These are phyloP conservation scores for Populus deltoides DNA, from an alignment of 345 rosid species.

Conservation along the genomic window DNA sequence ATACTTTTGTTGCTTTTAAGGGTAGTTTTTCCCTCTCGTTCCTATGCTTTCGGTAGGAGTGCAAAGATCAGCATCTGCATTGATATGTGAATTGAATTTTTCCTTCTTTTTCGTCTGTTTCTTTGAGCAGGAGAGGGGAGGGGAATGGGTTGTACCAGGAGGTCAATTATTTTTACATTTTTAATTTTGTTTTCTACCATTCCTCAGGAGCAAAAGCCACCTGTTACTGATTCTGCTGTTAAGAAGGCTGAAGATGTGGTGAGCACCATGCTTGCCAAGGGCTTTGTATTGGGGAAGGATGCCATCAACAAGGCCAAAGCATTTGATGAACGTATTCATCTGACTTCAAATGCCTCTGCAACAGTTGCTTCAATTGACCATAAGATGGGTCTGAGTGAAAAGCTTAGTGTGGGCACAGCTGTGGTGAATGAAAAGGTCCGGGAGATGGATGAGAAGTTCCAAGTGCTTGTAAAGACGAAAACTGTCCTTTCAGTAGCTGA, in stretches of 20 bases:
- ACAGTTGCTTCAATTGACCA: conserved; percentile 39
- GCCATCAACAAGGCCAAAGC: conserved; percentile 44
- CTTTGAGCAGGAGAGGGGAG: too few species aligned
- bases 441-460: conserved; percentile 41
- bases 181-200: too few species aligned
- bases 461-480: conserved; percentile 38
- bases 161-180: too few species aligned
- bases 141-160: too few species aligned
- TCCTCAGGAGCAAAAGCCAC: conserved; percentile 18
- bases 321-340: conserved; percentile 45
- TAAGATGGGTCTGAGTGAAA: conserved; percentile 41
- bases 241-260: conserved; percentile 53
- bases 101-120: too few species aligned
- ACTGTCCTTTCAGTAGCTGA: conserved; percentile 40
- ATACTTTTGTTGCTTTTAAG: too few species aligned
- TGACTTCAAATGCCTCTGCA: conserved; percentile 44
- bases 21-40: too few species aligned
- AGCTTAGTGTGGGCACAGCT: conserved; percentile 34
- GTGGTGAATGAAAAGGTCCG: conserved; percentile 42
- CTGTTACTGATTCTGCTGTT: conserved; percentile 21
- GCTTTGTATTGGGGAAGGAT: conserved; percentile 53
- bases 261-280: conserved; percentile 55
- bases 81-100: too few species aligned
- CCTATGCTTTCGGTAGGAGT: too few species aligned
- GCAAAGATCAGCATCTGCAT: too few species aligned